Base-by-base conservation (phyloP, 192 early-diverging fungal genomes). In the Podila epigama region DNA sequence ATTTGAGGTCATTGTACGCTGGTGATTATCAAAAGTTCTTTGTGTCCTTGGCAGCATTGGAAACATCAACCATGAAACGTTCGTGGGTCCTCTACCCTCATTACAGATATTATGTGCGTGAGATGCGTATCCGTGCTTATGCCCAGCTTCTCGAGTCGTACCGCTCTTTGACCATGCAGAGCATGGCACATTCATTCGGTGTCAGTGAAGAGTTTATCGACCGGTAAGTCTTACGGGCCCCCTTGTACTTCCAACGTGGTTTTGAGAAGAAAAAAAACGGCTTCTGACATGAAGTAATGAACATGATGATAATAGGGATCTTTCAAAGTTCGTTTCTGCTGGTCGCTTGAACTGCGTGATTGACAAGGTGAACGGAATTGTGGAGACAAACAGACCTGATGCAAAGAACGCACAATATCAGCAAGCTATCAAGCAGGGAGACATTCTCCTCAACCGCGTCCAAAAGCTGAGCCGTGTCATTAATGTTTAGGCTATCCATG, bases 361-460 rank as follows among this genome's bases (percentile, higher is more conserved):
- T 82, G 98, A 99, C 83, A 99, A 99, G 82, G 98, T 99, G 12
- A 93, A 90, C 64, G 98, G 98, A 10, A 91, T 98, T 39, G 94
- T 99, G 20, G 95, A 96, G 69, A 99, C 96, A 22, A 98, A 98
- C 86, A 88, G 98, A 60, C 96, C 97, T 4, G 98, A 99, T 61
- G 90, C 92, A 16, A 99, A 99, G 89, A 99, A 99, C 69, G 95
- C 95, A 18, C 97, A 99, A 83, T 99, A 98, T 83, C 97, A 98
- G 79, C 82, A 88, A 52, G 90, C 91, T 18, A 96, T 99, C 80
- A 99, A 98, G 82, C 93, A 97, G 81, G 97, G 98, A 16, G 98
- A 99, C 78, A 62, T 95, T 60, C 81, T 99, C 55, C 82, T 99
- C 62, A 99, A 95, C 79, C 89, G 94, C 59, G 88, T 99, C 42